Base-by-base conservation (phyloP, 2,329 filamentous ascomycete genomes). In the Hysterium pulicare region DNA sequence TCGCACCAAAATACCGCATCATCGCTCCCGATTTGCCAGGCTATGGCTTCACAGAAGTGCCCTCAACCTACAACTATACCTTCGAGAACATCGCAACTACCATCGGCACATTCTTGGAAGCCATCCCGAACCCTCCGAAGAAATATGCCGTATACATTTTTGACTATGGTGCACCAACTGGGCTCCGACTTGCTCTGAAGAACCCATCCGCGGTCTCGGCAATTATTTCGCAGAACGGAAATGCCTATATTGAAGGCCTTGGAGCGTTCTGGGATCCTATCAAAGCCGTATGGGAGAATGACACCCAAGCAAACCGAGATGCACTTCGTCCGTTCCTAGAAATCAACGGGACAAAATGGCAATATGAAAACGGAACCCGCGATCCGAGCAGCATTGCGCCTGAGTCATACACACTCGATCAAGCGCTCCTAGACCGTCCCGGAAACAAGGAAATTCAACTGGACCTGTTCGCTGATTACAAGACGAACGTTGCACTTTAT, bases 111-210 rank as follows among this genome's bases (percentile, higher is more conserved):
- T 81, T 81, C 51, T 57, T 80, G 10, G 66, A 72, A 26, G 64
- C 67, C 1, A 61, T 82, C 7, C 50, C 51, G 2, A 45, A 62
- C 3, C 65, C 82, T 26, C 51, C 52, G 11, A 46, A 53, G 11
- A 70, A 68, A 23, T 81, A 75, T 60, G 71, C 74, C 11, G 59
- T 80, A 21, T 84, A 82, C 58, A 72, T 83, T 47, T 83, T 83
- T 56, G 79, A 83, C 66, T 83, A 83, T 55, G 80, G 80, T 38
- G 77, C 78, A 0, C 79, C 81, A 0, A 69, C 71, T 0, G 79
- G 72, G 1, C 62, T 81, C 19, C 71, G 77, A 2, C 64, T 82
- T 2, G 78, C 78, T 0, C 66, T 81, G 2, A 49, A 71, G 33
- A 65, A 73, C 2, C 74, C 76, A 0, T 58, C 71, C 1, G 64